These are phyloP conservation scores for Phytophthora kernoviae DNA, from an alignment of 352 stramenopile species.

Conservation along the genomic window DNA sequence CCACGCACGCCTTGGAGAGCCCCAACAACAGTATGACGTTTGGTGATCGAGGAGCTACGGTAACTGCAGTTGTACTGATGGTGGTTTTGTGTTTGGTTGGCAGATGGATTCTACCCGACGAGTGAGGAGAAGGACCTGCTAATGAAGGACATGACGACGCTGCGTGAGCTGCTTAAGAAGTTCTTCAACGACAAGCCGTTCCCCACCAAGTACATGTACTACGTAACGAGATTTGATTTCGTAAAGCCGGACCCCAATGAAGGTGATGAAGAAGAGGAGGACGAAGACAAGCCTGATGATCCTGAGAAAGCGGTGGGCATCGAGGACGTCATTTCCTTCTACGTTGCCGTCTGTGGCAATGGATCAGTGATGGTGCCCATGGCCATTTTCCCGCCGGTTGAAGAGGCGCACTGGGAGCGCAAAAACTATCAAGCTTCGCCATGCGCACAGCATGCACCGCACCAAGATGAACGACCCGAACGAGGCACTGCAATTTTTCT, in stretches of 20 bases:
- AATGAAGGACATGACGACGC: constrained; percentile 67
- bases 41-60: too few species aligned
- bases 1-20: constrained; percentile 63
- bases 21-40: constrained; percentile 55
- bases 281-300: constrained; percentile 16
- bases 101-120: constrained; percentile 63
- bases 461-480: constrained; percentile 69
- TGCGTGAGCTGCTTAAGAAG: constrained; percentile 70
- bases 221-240: constrained; percentile 84
- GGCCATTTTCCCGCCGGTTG: constrained; percentile 80
- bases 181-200: constrained; percentile 87
- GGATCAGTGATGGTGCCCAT: constrained; percentile 88
- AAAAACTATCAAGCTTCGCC: constrained; percentile 87
- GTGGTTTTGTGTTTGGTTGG: neutral
- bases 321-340: constrained; percentile 77
- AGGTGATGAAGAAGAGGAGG: constrained; percentile 10
- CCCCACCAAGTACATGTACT: constrained; percentile 87
- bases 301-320: constrained; percentile 33
- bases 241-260: constrained; percentile 61
- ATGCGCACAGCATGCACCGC: constrained; percentile 82
- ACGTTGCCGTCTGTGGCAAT: constrained; percentile 87
- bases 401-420: constrained; percentile 84
- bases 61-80: constrained; percentile 4
- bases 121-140: constrained; percentile 71
- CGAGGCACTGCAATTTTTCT: constrained; percentile 86